Evolutionary conservation across 106 monocot species (phyloP).

Genomic region (Chionographis japonica): DNA sequence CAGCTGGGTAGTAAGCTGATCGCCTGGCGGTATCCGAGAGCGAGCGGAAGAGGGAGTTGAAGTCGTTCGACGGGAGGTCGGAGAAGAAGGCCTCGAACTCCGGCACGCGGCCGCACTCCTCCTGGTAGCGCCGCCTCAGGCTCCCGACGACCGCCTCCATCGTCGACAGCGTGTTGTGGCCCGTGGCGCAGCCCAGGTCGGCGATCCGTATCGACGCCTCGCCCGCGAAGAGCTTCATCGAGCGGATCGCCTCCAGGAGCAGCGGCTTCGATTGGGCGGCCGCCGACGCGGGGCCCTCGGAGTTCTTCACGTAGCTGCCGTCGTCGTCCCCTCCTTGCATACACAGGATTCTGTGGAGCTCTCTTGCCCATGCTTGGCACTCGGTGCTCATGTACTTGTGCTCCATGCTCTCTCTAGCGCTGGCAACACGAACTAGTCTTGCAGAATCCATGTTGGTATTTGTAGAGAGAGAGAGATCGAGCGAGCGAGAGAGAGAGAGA

Average conservation of each 20-base stretch:
- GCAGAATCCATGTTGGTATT: too few species aligned
- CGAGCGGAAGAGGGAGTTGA: slow-evolving; percentile 49
- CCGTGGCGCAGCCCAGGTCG: slow-evolving; percentile 61
- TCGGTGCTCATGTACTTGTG: not conserved
- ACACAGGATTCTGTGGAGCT: slow-evolving; percentile 47
- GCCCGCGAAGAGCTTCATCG: slow-evolving; percentile 34
- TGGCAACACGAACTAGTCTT: too few species aligned
- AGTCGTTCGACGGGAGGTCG: slow-evolving; percentile 59
- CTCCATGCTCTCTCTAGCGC: not conserved
- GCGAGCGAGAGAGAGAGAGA: too few species aligned
- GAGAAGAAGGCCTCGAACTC: slow-evolving; percentile 63
- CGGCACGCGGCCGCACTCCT: slow-evolving; percentile 19
- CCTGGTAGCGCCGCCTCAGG: slow-evolving; percentile 28
- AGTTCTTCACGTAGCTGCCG: slow-evolving; percentile 49
- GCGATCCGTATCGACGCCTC: slow-evolving; percentile 34
- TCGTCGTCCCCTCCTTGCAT: slow-evolving; percentile 66
- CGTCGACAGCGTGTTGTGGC: slow-evolving; percentile 48
- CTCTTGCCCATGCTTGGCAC: slow-evolving; percentile 32
- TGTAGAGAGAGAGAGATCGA: too few species aligned
- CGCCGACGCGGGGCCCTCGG: slow-evolving; percentile 38
- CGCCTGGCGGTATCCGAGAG: not conserved
- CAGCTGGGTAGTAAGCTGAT: slow-evolving; percentile 31
- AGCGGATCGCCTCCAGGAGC: slow-evolving; percentile 27
- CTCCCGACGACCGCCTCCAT: slow-evolving; percentile 24
- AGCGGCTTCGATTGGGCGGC: slow-evolving; percentile 40